phyloP scores from a whole-genome alignment of 2,329 filamentous ascomycete species.

The Paracoccidioides lutzii region DNA sequence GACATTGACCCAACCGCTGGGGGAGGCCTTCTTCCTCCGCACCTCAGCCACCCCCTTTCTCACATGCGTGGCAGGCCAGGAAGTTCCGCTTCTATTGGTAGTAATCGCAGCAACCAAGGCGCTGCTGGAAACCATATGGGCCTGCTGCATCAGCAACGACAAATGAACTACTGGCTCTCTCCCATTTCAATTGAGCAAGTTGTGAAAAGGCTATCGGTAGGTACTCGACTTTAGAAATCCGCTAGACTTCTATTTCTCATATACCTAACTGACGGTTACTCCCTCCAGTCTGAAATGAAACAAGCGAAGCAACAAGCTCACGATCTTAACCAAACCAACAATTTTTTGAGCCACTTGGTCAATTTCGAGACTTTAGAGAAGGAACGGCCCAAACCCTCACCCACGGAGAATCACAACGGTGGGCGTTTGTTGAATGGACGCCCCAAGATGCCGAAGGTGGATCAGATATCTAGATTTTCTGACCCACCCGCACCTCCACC shows the following conservation, averaged over 20 bases:
- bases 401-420: conserved; percentile 31
- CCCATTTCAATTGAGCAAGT: conserved; percentile 91
- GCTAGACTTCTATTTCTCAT: not conserved
- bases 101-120: conserved; percentile 45
- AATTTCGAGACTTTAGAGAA: conserved; percentile 52
- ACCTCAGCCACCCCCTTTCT: conserved; percentile 49
- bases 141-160: conserved; percentile 56
- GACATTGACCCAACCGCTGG: conserved; percentile 72
- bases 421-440: conserved; percentile 35
- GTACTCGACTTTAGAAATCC: not conserved
- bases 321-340: conserved; percentile 68
- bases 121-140: conserved; percentile 42
- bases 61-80: conserved; percentile 58
- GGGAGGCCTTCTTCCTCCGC: conserved; percentile 56
- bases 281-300: conserved; percentile 67
- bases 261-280: conserved; percentile 5
- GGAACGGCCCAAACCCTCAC: conserved; percentile 37
- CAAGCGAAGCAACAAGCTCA: conserved; percentile 76
- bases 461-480: conserved; percentile 73
- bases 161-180: conserved; percentile 70
- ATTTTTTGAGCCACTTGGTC: conserved; percentile 66
- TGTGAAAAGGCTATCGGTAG: conserved; percentile 71
- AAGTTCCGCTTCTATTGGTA: conserved; percentile 54
- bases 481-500: conserved; percentile 89
- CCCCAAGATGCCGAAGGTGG: conserved; percentile 44